phyloP scores from a whole-genome alignment of 1,284 basidiomycete genomes.

The Sparassis latifolia region DNA sequence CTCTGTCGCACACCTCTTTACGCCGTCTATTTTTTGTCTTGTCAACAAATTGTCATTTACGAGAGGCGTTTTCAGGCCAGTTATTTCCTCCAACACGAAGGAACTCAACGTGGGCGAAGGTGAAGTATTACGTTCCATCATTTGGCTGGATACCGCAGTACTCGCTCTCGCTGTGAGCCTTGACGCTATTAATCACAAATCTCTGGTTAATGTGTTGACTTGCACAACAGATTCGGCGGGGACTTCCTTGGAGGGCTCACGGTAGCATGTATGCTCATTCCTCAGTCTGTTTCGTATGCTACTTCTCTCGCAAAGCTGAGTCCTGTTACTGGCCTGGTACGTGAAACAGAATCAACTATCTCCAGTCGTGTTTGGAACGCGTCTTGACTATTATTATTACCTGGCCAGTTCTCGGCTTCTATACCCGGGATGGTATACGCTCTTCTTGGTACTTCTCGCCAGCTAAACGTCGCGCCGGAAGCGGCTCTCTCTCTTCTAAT shows the following conservation, averaged over 20 bases:
- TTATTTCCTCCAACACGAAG: constrained; percentile 3
- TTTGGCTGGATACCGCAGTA: constrained; percentile 83
- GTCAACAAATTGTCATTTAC: neutral
- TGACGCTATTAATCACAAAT: too few relatives aligned
- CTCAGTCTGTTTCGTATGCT: constrained; percentile 90
- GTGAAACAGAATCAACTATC: constrained; percentile 17
- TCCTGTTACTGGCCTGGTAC: constrained; percentile 79
- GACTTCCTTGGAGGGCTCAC: constrained; percentile 84
- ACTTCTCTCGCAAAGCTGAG: constrained; percentile 77
- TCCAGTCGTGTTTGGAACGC: neutral
- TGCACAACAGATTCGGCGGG: constrained; percentile 56
- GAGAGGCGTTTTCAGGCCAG: neutral
- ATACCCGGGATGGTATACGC: constrained; percentile 82
- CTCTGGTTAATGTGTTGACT: neutral
- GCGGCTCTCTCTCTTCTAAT: constrained; percentile 85
- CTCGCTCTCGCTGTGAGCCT: constrained; percentile 59
- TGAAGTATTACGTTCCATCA: constrained; percentile 67
- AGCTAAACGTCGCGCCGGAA: constrained; percentile 85
- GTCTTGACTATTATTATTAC: neutral
- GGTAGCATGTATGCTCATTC: constrained; percentile 85
- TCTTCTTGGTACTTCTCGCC: constrained; percentile 78
- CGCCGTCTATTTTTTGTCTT: neutral
- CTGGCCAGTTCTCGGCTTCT: constrained; percentile 62
- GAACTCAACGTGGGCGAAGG: constrained; percentile 23
- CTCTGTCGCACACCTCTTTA: neutral